Conservation (phyloP, 1,284 basidiomycete species). For the Peniophora sp. region DNA sequence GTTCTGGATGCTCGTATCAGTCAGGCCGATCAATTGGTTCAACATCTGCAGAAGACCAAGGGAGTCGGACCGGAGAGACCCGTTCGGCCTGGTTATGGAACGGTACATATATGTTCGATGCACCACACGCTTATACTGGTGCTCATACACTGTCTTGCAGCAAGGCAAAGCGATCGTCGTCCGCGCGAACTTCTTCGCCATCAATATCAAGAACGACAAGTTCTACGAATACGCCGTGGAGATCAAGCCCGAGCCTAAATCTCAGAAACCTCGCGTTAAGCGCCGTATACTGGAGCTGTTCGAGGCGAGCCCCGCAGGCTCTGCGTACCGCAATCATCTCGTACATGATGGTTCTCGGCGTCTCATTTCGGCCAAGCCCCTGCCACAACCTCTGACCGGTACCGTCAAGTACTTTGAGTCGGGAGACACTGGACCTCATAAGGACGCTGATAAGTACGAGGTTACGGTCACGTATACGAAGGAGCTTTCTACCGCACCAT, state of each 20-base stretch:
- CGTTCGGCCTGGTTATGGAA: conserved; percentile 61
- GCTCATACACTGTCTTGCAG: neutral
- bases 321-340: conserved; percentile 34
- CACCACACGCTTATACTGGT: neutral
- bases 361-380: conserved; percentile 43
- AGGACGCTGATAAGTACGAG: conserved; percentile 39
- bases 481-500: conserved; percentile 32
- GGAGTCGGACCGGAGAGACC: conserved; percentile 37
- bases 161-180: conserved; percentile 42
- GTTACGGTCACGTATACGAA: conserved; percentile 41
- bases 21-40: conserved; percentile 33
- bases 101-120: conserved; percentile 12
- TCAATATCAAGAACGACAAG: conserved; percentile 38
- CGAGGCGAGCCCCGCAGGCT: conserved; percentile 36
- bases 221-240: conserved; percentile 57
- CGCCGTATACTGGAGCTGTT: conserved; percentile 51
- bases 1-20: conserved; percentile 38
- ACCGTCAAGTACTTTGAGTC: conserved; percentile 46
- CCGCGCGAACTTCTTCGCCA: conserved; percentile 62
- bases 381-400: conserved; percentile 51
- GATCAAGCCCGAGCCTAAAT: conserved; percentile 42
- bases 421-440: conserved; percentile 34
- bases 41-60: conserved; percentile 21
- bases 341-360: conserved; percentile 58
- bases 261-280: conserved; percentile 38